These are phyloP conservation scores for Torrubiella hemipterigena DNA, from an alignment of 2,329 filamentous ascomycete species.

Conservation along the genomic window DNA sequence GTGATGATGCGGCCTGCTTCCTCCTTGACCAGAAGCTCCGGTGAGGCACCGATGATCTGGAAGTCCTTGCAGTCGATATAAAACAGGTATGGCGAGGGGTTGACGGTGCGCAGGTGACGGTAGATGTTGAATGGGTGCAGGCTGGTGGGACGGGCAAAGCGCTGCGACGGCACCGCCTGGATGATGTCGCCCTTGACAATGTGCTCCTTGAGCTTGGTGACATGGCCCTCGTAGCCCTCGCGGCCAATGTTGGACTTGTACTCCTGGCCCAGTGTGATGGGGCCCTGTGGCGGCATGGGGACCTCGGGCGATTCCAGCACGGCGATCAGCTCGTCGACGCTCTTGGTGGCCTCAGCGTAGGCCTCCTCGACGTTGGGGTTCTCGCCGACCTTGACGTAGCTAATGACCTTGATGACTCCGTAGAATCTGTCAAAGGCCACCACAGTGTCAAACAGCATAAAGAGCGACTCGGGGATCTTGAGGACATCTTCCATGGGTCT, in stretches of 20 bases:
- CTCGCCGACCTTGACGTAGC: constrained; percentile 57
- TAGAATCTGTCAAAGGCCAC: constrained; percentile 79
- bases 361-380: constrained; percentile 22
- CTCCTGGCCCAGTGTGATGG: constrained; percentile 60
- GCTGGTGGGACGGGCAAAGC: constrained; percentile 77
- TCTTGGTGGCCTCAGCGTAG: constrained; percentile 55
- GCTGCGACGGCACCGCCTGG: constrained; percentile 90
- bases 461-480: constrained; percentile 81
- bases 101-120: constrained; percentile 89
- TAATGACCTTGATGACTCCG: constrained; percentile 45
- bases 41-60: constrained; percentile 89
- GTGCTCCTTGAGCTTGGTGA: constrained; percentile 76
- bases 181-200: constrained; percentile 91
- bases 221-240: constrained; percentile 81
- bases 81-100: constrained; percentile 95
- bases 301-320: constrained; percentile 64
- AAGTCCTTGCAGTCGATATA: constrained; percentile 88
- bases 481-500: constrained; percentile 80
- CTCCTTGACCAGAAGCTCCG: constrained; percentile 87
- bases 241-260: constrained; percentile 89
- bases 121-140: constrained; percentile 98
- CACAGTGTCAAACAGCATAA: constrained; percentile 95
- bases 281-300: constrained; percentile 63
- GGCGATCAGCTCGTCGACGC: constrained; percentile 55
- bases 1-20: constrained; percentile 82